phyloP scores from a whole-genome alignment of 306 rosid genomes.

The Casuarina cunninghamiana region DNA sequence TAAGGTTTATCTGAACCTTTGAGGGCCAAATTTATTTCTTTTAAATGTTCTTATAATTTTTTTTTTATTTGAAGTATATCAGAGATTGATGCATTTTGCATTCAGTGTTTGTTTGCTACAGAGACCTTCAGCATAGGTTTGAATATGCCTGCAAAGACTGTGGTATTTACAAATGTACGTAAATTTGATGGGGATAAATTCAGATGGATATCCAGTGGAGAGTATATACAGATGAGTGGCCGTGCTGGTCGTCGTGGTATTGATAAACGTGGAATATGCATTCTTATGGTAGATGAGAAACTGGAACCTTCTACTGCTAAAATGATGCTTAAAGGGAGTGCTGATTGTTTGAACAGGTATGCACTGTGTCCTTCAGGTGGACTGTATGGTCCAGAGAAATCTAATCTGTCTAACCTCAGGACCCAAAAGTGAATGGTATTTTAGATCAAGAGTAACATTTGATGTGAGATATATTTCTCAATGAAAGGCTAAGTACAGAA shows the following conservation, averaged over 20 bases:
- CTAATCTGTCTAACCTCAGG: neutral
- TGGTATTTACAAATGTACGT: constrained; percentile 90
- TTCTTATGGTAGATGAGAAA: constrained; percentile 95
- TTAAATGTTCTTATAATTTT: neutral
- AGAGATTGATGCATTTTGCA: constrained; percentile 34
- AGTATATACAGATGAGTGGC: constrained; percentile 98
- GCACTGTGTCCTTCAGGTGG: neutral
- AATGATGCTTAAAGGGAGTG: constrained; percentile 89
- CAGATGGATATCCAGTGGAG: constrained; percentile 95
- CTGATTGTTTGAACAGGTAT: constrained; percentile 95
- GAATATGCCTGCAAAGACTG: constrained; percentile 99
- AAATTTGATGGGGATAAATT: constrained; percentile 96
- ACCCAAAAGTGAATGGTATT: neutral
- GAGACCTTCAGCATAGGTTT: constrained; percentile 99
- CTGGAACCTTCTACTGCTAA: constrained; percentile 96
- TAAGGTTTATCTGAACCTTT: constrained; percentile 19
- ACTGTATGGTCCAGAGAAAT: neutral
- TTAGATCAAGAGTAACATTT: neutral
- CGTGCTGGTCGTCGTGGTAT: constrained; percentile 99
- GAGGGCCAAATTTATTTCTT: constrained; percentile 3
- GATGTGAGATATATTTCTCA: neutral
- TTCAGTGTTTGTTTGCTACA: constrained; percentile 95
- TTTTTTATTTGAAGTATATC: constrained; percentile 19
- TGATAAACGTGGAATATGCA: constrained; percentile 93
- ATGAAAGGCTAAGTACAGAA: too few relatives aligned